phyloP scores from a whole-genome alignment of 1,284 basidiomycete genomes.

The Ceratobasidium sp. region DNA sequence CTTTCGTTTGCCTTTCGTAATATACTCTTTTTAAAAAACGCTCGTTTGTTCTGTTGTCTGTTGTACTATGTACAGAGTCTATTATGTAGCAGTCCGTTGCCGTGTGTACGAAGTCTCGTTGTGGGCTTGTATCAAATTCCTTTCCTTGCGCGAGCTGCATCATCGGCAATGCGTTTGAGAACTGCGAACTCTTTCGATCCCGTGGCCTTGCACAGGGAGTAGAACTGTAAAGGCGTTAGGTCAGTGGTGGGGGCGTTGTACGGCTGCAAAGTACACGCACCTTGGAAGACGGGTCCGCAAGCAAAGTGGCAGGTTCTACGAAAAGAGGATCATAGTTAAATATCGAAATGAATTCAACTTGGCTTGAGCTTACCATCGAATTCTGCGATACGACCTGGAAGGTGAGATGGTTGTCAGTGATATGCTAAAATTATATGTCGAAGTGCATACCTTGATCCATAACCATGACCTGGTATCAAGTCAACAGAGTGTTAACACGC shows the following conservation, averaged over 20 bases:
- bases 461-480: slow-evolving; percentile 72
- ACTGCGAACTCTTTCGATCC: slow-evolving; percentile 81
- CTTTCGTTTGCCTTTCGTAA: not conserved
- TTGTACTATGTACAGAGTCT: not conserved
- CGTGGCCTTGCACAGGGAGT: slow-evolving; percentile 82
- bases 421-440: not conserved
- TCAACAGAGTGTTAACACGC: slow-evolving; percentile 34
- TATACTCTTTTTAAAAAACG: not conserved
- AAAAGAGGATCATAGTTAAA: too few relatives aligned
- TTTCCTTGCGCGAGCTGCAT: slow-evolving; percentile 26
- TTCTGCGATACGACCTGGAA: slow-evolving; percentile 73
- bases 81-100: slow-evolving; percentile 1
- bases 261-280: not conserved
- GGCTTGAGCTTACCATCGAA: slow-evolving; percentile 65
- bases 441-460: slow-evolving; percentile 75
- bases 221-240: slow-evolving; percentile 67
- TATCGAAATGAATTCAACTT: not conserved
- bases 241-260: not conserved
- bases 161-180: slow-evolving; percentile 56
- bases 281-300: slow-evolving; percentile 63
- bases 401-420: slow-evolving; percentile 43
- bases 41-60: not conserved
- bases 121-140: not conserved
- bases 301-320: slow-evolving; percentile 65
- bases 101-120: too few relatives aligned